Evolutionary conservation across 2,329 filamentous ascomycete species (phyloP).

Genomic region (Fusarium sp.): DNA sequence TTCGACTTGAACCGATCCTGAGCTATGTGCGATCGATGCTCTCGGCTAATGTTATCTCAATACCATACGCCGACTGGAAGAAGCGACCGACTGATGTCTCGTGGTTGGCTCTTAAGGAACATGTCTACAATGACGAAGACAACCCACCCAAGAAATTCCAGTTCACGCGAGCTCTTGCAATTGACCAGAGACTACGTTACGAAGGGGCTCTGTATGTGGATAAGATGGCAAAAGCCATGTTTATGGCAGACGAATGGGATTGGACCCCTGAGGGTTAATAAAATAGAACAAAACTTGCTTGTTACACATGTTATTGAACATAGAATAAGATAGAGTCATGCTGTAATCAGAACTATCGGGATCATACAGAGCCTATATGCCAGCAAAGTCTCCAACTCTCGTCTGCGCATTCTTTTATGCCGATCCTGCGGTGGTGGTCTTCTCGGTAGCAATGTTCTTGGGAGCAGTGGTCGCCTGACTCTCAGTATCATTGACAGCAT

Average conservation of each 20-base stretch:
- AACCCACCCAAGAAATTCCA: constrained; percentile 54
- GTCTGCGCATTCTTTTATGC: not conserved
- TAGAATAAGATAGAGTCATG: constrained; percentile 41
- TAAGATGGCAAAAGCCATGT: constrained; percentile 65
- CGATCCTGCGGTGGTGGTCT: constrained; percentile 44
- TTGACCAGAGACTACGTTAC: constrained; percentile 64
- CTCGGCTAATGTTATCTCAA: constrained; percentile 59
- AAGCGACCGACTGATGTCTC: constrained; percentile 55
- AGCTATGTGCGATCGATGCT: constrained; percentile 73
- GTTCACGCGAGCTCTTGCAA: constrained; percentile 65
- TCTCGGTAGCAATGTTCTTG: constrained; percentile 48
- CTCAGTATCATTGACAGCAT: constrained; percentile 44
- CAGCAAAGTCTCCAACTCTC: not conserved
- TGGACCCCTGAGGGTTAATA: constrained; percentile 66
- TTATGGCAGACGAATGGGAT: constrained; percentile 70
- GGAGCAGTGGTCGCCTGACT: constrained; percentile 46
- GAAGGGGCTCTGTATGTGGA: constrained; percentile 65
- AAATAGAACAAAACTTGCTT: constrained; percentile 29
- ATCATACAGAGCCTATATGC: constrained; percentile 12
- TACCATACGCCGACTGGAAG: constrained; percentile 63
- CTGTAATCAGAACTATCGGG: constrained; percentile 22
- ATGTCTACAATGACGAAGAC: constrained; percentile 30
- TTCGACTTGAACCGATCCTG: constrained; percentile 73
- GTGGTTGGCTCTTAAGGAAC: constrained; percentile 54
- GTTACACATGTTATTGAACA: constrained; percentile 23